Base-by-base conservation (phyloP, 257 asterid genomes). In the Ehretia macrophylla region DNA sequence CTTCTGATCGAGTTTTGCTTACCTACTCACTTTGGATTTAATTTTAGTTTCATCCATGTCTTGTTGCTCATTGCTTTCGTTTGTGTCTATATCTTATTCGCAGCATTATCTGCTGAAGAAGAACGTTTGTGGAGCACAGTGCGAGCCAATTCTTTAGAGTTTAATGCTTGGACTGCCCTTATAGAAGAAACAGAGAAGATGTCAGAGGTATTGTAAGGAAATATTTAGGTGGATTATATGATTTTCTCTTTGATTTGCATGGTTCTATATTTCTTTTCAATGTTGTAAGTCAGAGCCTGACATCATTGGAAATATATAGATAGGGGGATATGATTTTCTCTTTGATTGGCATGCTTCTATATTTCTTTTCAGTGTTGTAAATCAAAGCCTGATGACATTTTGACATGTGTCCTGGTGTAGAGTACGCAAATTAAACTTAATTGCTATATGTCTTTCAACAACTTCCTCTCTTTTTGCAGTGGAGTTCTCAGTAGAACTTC, bases 71-170 rank as follows among this genome's bases (percentile, higher is more conserved):
- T 53, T 57, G 40, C 19, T n/a, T 22, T 42, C 47, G 13, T 32
- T 14, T 11, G 17, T n/a, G 17, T 59, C 50, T 19, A 38, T 23
- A 62, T 44, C 66, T 67, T 60, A 35, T 35, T 76, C 35, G 51
- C 85, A 89, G 99, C 78, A 32, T 77, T 89, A 60, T 83, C 88
- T 66, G 82, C 83, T 13, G 99, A 93, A 75, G 97, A 93, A 79
- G 97, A 89, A 74, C 83, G 96, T 69, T 51, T 87, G 51, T 93
- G 99, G 99, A 93, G 87, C 83, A 83, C 87, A 56, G 94, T 93
- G 47, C 84, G 87, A 18, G 79, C 95, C 39, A 93, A 93, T 79
- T 83, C 95, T 27, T 68, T 81, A 71, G 99, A 93, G 48, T 93
- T 93, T 40, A 83, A 70, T 80, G 94, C 95, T 21, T 93, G 99